Percentiles rank a stretch among this genome's conserved stretches.
phyloP scores from a whole-genome alignment of 2,329 filamentous ascomycete genomes.

The Alternaria sp. region DNA sequence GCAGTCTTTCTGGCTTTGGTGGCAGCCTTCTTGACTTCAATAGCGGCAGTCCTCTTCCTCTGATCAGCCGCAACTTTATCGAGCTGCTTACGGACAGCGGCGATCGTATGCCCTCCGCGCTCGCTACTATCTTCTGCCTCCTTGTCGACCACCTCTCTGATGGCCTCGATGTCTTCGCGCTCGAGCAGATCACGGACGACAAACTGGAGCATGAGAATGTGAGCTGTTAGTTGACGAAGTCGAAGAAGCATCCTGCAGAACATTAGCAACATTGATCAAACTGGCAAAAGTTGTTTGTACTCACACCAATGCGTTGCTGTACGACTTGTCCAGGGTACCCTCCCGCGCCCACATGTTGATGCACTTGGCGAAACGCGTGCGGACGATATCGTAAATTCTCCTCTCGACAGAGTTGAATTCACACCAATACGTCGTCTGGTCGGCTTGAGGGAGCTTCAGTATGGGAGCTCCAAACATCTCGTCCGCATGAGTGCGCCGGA shows the following conservation, averaged over 20 bases:
- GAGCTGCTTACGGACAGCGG: constrained; percentile 43
- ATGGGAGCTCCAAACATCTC: constrained; percentile 62
- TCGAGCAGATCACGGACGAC: constrained; percentile 57
- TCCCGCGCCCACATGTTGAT: constrained; percentile 50
- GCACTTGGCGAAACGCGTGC: constrained; percentile 51
- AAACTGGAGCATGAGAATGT: constrained; percentile 58
- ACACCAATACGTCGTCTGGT: constrained; percentile 53
- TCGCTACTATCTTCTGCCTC: constrained; percentile 26
- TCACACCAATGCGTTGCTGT: constrained; percentile 52
- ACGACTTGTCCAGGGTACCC: constrained; percentile 43
- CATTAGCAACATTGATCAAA: not conserved
- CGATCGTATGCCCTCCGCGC: constrained; percentile 25
- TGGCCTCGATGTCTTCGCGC: constrained; percentile 55
- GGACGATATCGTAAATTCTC: constrained; percentile 63
- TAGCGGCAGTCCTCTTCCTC: constrained; percentile 21
- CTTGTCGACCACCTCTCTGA: constrained; percentile 46
- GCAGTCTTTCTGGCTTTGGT: constrained; percentile 10
- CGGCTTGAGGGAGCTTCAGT: constrained; percentile 61
- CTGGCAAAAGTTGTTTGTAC: not conserved
- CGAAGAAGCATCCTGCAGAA: constrained; percentile 54
- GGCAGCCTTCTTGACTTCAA: constrained; percentile 12
- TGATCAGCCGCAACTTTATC: constrained; percentile 27
- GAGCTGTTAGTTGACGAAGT: constrained; percentile 61
- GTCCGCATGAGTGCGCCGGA: constrained; percentile 64
- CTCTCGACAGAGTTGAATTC: constrained; percentile 63